Evolutionary conservation across 2,329 filamentous ascomycete genomes (phyloP).

Genomic region (Tolypocladium pustulatum): DNA sequence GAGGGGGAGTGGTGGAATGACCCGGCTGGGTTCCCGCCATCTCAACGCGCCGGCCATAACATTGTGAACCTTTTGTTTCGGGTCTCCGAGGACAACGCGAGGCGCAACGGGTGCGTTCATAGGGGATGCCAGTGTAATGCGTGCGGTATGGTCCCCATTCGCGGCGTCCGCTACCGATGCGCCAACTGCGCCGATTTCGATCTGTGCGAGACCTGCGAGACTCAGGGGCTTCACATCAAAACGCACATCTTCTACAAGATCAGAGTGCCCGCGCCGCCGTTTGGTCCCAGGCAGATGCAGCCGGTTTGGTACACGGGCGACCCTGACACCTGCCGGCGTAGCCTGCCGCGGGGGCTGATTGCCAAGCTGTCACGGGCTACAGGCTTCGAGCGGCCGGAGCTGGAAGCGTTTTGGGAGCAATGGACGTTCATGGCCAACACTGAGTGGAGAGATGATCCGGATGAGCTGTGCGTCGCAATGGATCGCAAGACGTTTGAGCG

Average conservation of each 20-base stretch:
- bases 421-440: constrained; percentile 89
- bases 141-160: constrained; percentile 80
- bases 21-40: constrained; percentile 23
- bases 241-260: constrained; percentile 98
- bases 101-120: constrained; percentile 81
- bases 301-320: constrained; percentile 85
- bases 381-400: constrained; percentile 71
- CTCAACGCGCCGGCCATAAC: constrained; percentile 57
- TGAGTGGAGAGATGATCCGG: constrained; percentile 73
- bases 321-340: constrained; percentile 58
- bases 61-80: constrained; percentile 79
- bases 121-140: constrained; percentile 86
- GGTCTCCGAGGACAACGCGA: constrained; percentile 87
- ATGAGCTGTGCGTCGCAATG: constrained; percentile 70
- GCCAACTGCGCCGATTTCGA: constrained; percentile 95
- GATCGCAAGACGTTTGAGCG: constrained; percentile 88
- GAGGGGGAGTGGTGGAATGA: constrained; percentile 45
- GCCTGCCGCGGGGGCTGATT: constrained; percentile 57
- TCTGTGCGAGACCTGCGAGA: constrained; percentile 87
- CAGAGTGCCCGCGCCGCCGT: constrained; percentile 74
- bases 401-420: constrained; percentile 93
- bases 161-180: constrained; percentile 86
- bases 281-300: constrained; percentile 70
- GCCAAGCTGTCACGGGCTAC: constrained; percentile 61
- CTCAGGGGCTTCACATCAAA: constrained; percentile 65